Conservation (phyloP, 2,329 filamentous ascomycete species). For the Penicillium sumatraense region DNA sequence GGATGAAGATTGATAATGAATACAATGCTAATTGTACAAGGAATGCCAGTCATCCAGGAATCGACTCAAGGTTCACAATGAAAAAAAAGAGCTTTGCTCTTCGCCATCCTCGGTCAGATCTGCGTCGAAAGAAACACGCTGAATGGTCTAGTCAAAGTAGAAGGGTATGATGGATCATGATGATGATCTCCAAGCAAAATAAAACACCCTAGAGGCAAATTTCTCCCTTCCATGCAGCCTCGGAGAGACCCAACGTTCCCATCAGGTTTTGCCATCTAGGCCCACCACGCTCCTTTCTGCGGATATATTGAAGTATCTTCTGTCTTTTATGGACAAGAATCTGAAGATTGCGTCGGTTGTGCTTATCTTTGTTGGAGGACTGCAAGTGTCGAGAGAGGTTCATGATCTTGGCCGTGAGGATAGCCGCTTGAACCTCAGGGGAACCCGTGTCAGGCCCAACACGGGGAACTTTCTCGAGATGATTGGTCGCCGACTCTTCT, state of each 20-base stretch:
- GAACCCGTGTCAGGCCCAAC: conserved; percentile 93
- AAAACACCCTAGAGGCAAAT: conserved; percentile 68
- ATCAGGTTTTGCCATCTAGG: conserved; percentile 88
- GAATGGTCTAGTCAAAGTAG: conserved; percentile 12
- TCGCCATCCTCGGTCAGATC: conserved; percentile 10
- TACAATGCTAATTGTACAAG: conserved; percentile 32
- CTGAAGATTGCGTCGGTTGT: conserved; percentile 89
- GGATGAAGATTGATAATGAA: conserved; percentile 6
- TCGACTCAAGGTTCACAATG: conserved; percentile 9
- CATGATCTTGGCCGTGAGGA: conserved; percentile 91
- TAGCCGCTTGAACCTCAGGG: conserved; percentile 96
- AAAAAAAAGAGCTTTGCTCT: conserved; percentile 15
- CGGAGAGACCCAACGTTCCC: conserved; percentile 79
- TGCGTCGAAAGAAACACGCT: conserved; percentile 16
- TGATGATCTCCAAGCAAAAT: conserved; percentile 17
- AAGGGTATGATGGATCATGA: conserved; percentile 6
- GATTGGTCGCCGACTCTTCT: conserved; percentile 44
- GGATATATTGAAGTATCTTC: conserved; percentile 84
- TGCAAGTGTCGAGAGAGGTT: conserved; percentile 74
- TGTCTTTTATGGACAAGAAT: conserved; percentile 86
- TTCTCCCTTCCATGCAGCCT: conserved; percentile 88
- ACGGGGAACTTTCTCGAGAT: conserved; percentile 61
- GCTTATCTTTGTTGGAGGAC: conserved; percentile 79
- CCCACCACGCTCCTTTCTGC: conserved; percentile 87
- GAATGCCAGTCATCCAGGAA: conserved; percentile 9